Percentiles rank a stretch among this genome's conserved stretches.
Conservation (phyloP, 371 early-diverging fungal genomes). For the Dipsacomyces acuminosporus region DNA sequence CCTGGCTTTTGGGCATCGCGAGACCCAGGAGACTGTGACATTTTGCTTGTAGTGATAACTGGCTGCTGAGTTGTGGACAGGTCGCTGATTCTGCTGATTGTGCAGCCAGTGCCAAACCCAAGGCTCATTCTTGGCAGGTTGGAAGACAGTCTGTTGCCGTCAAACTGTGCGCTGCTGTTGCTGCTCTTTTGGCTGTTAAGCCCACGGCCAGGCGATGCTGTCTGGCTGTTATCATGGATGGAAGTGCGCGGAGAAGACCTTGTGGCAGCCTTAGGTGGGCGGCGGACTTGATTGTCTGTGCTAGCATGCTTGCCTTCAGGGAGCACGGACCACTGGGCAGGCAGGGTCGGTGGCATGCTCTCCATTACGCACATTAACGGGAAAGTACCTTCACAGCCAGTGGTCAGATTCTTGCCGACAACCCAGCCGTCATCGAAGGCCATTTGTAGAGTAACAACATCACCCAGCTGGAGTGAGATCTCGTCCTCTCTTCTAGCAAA, state of each 20-base stretch:
- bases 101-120: slow-evolving; percentile 1
- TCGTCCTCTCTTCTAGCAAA: slow-evolving; percentile 49
- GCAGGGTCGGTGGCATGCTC: slow-evolving; percentile 28
- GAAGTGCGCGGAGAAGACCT: slow-evolving; percentile 9
- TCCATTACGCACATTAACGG: slow-evolving; percentile 51
- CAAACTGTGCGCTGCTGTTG: too few relatives aligned
- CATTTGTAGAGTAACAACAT: slow-evolving; percentile 46
- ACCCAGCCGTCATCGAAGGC: slow-evolving; percentile 54
- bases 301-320: slow-evolving; percentile 31
- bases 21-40: not conserved
- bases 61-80: slow-evolving; percentile 1
- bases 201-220: not conserved
- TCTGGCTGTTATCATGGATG: not conserved
- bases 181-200: slow-evolving; percentile 3
- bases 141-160: not conserved
- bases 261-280: slow-evolving; percentile 7
- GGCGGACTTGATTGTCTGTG: slow-evolving; percentile 26
- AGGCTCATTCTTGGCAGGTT: not conserved
- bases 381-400: slow-evolving; percentile 52
- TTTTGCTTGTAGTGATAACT: not conserved
- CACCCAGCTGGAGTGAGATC: slow-evolving; percentile 45
- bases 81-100: slow-evolving; percentile 14
- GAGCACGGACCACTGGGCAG: slow-evolving; percentile 44
- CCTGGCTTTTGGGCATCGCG: slow-evolving; percentile 15
- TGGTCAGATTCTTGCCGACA: slow-evolving; percentile 49